These are phyloP conservation scores for Ceratocystis variospora DNA, from an alignment of 2,329 filamentous ascomycete species.

Conservation along the genomic window DNA sequence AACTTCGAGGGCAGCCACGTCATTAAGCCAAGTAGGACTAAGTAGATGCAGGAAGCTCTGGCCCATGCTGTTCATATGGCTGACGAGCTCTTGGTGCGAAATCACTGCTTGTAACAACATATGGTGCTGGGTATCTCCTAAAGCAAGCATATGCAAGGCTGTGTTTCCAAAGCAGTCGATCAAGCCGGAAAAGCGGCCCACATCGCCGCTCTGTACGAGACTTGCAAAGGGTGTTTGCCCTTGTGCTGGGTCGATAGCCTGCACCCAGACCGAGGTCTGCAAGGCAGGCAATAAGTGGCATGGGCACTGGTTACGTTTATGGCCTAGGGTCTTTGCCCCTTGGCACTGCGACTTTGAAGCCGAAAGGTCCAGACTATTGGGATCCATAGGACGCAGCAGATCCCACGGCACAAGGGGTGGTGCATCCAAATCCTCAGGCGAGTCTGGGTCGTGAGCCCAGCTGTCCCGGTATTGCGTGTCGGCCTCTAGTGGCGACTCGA, in stretches of 20 bases:
- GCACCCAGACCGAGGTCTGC: conserved; percentile 25
- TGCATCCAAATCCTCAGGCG: conserved; percentile 19
- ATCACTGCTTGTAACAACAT: conserved; percentile 19
- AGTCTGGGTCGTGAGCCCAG: conserved; percentile 23
- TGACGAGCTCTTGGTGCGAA: not conserved
- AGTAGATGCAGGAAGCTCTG: conserved; percentile 39
- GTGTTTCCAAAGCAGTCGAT: conserved; percentile 37
- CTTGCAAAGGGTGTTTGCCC: not conserved
- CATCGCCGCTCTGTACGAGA: conserved; percentile 7
- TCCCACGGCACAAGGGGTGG: conserved; percentile 34
- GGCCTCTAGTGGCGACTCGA: not conserved
- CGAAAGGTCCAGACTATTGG: not conserved
- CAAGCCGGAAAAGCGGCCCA: conserved; percentile 8
- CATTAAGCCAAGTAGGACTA: conserved; percentile 27
- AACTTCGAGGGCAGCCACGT: conserved; percentile 18
- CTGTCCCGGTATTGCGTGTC: not conserved
- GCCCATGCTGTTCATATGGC: conserved; percentile 31
- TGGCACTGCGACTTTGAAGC: not conserved
- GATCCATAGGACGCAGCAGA: conserved; percentile 30
- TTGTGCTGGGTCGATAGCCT: not conserved
- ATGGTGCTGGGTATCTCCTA: conserved; percentile 24
- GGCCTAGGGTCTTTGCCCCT: conserved; percentile 20
- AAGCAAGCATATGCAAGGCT: conserved; percentile 34
- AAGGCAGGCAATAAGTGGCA: conserved; percentile 24
- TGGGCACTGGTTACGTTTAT: conserved; percentile 24